A percentile compares a stretch with the other conserved stretches of the same genome.
Evolutionary conservation across 139 green algal species (phyloP).

Genomic region (Haematococcus sp.): DNA sequence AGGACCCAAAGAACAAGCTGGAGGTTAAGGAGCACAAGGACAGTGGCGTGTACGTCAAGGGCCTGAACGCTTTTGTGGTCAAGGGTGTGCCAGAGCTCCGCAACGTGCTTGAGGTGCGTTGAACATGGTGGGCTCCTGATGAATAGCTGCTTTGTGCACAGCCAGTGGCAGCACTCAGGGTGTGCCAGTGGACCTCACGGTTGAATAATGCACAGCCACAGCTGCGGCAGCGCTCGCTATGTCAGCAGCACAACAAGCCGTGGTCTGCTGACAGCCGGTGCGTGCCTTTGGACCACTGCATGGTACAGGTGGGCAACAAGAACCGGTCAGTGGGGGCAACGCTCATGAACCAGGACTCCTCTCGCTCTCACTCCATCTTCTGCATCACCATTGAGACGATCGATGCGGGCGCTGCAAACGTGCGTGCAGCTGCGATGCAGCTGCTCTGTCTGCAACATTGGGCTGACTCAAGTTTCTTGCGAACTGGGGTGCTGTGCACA

Average conservation of each 20-base stretch:
- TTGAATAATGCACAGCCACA: no score
- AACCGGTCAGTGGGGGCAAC: constrained; percentile 76
- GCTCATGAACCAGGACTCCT: constrained; percentile 89
- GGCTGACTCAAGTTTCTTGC: no score
- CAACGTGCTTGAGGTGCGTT: constrained; percentile 72
- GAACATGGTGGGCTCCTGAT: no score
- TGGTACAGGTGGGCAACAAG: constrained; percentile 70
- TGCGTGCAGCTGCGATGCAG: constrained; percentile 9
- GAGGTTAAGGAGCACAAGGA: constrained; percentile 80
- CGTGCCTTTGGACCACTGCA: neutral
- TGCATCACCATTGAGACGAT: constrained; percentile 80
- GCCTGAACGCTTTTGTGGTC: constrained; percentile 78
- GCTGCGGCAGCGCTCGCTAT: no score
- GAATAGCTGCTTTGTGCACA: no score
- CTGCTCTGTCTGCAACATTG: no score
- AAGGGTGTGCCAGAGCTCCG: constrained; percentile 74
- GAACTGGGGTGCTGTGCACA: no score
- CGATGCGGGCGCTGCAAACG: constrained; percentile 33
- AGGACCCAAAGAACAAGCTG: constrained; percentile 63
- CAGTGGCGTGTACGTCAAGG: constrained; percentile 81
- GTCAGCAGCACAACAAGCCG: no score
- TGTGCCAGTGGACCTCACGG: no score
- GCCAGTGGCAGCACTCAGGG: no score
- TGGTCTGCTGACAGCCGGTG: no score
- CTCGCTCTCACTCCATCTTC: constrained; percentile 85